Evolutionary conservation across 2,329 filamentous ascomycete species (phyloP), one percentile per base, ranked within the genome.

Genomic region (Thelonectria discophora): DNA sequence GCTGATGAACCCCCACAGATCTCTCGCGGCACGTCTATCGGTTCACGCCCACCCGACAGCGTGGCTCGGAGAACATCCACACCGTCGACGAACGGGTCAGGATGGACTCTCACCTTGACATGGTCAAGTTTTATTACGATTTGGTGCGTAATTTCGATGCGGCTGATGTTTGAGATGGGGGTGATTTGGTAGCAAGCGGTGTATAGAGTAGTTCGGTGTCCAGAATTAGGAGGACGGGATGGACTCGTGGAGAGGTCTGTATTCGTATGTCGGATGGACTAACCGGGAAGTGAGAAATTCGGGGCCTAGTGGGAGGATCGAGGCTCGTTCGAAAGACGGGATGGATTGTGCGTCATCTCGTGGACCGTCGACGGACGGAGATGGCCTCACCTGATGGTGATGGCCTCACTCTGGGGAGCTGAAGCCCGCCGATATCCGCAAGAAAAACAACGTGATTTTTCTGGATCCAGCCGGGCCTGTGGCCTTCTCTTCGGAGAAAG

Each of bases 131-230:
- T 69, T 82, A 80, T 67, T 80, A 78, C 32, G 64, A 77, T 51
- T 75, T 82, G 37, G 71, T 82, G 37, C 75, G 80, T 48, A 82
- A 82, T 62, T 77, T 81, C 69, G 79, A 82, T 37, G 73, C 74
- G 34, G 77, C 77, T 3, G 70, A 77, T 2, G 64, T 76, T 20
- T 66, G 58, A 60, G 50, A 34, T 34, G 30, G 32, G 6, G 3
- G 3, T 34, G 32, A 11, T 18, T 9, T 11, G 2, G 11, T n/a
- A 13, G 21, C 4, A 5, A 47, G 12, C 12, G 2, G 20, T 17
- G 7, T 20, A 10, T 18, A n/a, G n/a, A n/a, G 15, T 34, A n/a
- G 3, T 34, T 13, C 6, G 46, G 15, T 48, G 21, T 49, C 11
- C 45, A 10, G n/a, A 20, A 21, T 13, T 21, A 27, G 27, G 10